Conservation (phyloP, 2,329 filamentous ascomycete genomes). For the Dactylellina leptospora region DNA sequence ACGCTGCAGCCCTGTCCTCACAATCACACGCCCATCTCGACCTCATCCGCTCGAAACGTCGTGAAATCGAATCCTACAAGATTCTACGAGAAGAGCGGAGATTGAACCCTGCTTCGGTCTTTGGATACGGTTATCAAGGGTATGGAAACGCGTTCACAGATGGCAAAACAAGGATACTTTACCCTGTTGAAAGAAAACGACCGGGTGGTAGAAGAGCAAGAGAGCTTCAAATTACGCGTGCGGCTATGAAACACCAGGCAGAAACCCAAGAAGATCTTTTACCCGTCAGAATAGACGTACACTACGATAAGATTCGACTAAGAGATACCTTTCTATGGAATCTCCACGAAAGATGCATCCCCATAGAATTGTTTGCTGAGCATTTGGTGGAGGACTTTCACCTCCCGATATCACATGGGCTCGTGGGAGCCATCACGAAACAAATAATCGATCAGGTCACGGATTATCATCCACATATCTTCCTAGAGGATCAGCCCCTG, state of each 20-base stretch:
- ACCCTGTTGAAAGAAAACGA: slow-evolving; percentile 78
- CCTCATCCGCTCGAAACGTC: slow-evolving; percentile 66
- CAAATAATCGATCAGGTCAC: slow-evolving; percentile 86
- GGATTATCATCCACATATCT: slow-evolving; percentile 93
- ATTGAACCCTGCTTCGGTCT: slow-evolving; percentile 68
- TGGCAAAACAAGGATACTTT: slow-evolving; percentile 74
- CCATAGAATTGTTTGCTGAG: slow-evolving; percentile 82
- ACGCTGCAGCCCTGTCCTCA: slow-evolving; percentile 66
- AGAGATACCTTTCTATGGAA: slow-evolving; percentile 99
- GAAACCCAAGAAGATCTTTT: slow-evolving; percentile 92
- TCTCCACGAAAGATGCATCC: slow-evolving; percentile 84
- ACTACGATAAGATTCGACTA: slow-evolving; percentile 93
- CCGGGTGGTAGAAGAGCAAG: slow-evolving; percentile 79
- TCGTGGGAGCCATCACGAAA: slow-evolving; percentile 72
- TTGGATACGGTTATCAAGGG: slow-evolving; percentile 80
- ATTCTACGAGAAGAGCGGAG: slow-evolving; percentile 69
- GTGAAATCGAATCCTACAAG: slow-evolving; percentile 76
- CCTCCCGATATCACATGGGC: slow-evolving; percentile 74
- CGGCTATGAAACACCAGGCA: slow-evolving; percentile 83
- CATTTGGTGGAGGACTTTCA: slow-evolving; percentile 87
- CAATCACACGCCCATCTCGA: slow-evolving; percentile 61
- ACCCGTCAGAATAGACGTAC: slow-evolving; percentile 88
- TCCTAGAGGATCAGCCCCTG: slow-evolving; percentile 85
- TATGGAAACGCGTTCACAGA: slow-evolving; percentile 89
- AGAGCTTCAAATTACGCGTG: slow-evolving; percentile 76